Base-by-base conservation (phyloP, 1,284 basidiomycete species). In the Jaminaea rosea region DNA sequence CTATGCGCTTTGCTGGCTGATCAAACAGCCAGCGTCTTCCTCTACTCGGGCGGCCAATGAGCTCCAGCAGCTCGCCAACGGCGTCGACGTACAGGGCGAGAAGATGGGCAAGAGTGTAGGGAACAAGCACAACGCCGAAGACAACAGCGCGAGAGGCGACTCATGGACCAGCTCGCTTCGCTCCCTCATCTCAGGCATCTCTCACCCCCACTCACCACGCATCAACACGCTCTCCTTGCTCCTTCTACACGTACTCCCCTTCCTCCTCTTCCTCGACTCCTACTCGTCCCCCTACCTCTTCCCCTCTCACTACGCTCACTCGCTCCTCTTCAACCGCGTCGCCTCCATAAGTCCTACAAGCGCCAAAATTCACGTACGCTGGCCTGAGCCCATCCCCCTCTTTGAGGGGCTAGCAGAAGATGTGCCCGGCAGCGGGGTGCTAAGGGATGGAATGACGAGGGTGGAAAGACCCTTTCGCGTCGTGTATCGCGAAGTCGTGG, bases 271-370 rank as follows among this genome's bases (percentile, higher is more conserved):
- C 47, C 52, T 72, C 39, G 71, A 73, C 58, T 56, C 60, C 46
- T 65, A 67, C 53, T 49, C 61, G 29, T 65, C 64, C 27, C 71
- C 71, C 11, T 67, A 68, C 53, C 52, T 71, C 36, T 73, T 69
- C 46, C 69, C 71, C 4, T 72, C 71, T 5, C 63, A 69, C 55
- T 64, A 57, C 56, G 68, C 67, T 24, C 61, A 66, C 56, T 62
- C 63, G 44, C 61, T 73, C 13, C 41, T 57, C 4, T 71, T 73
- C 45, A 62, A 65, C n/a, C 63, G 69, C 32, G 59, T 63, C 9
- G 71, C 68, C 21, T 63, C 62, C 15, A 37, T 73, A 11, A 58
- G 63, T 4, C 65, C 71, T 0, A 66, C 59, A 0, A 49, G 44
- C 11, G 68, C 68, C 39, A 67, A 60, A 39, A 28, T 73, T 11